Conservation (phyloP, 2,329 filamentous ascomycete genomes). For the Sporothrix pallida region DNA sequence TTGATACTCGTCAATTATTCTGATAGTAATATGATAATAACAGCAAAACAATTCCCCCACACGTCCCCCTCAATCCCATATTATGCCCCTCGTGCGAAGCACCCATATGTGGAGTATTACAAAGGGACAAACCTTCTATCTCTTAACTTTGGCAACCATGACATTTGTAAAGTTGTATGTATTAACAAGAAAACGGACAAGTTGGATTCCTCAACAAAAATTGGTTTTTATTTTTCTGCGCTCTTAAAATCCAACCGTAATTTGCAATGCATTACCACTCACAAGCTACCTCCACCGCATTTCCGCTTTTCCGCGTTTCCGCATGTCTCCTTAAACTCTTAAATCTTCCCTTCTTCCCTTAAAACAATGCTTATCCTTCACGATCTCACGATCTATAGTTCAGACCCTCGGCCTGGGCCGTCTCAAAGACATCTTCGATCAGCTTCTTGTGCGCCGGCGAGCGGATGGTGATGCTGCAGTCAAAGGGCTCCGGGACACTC, state of each 20-base stretch:
- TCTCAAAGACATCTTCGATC: not conserved
- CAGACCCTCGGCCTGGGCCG: not conserved
- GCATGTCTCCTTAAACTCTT: not conserved
- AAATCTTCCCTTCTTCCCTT: not conserved
- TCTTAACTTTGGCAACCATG: no score
- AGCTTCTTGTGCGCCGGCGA: not conserved
- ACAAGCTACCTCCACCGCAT: not conserved
- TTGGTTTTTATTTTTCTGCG: no score
- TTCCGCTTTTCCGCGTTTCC: no score
- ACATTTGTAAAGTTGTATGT: no score
- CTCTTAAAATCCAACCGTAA: no score
- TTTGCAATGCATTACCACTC: no score
- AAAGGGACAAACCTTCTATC: no score
- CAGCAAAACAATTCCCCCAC: not conserved
- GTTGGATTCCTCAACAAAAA: no score
- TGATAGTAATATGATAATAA: no score
- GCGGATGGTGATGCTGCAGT: not conserved
- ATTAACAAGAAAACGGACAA: no score
- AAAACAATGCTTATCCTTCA: no score
- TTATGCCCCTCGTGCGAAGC: not conserved
- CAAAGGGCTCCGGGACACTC: not conserved
- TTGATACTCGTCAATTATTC: no score
- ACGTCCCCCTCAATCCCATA: not conserved
- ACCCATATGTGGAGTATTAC: not conserved
- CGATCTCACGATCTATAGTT: not conserved